Evolutionary conservation across 768 basidiomycete species (phyloP).

Genomic region (Phylloporus rhodoxanthus): DNA sequence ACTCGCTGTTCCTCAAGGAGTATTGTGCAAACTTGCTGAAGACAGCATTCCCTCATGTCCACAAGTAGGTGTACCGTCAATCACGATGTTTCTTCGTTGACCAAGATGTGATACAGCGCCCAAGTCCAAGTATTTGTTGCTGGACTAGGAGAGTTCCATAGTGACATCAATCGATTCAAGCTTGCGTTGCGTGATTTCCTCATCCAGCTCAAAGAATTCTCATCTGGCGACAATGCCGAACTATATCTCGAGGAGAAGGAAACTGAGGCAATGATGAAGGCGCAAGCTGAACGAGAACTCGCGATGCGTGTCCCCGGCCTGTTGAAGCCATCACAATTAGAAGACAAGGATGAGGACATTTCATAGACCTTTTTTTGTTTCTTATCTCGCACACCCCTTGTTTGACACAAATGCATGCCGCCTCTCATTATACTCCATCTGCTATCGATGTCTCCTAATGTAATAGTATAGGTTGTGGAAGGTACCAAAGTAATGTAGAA

Average conservation of each 20-base stretch:
- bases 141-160: constrained; percentile 64
- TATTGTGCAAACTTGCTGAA: constrained; percentile 84
- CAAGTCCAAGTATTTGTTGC: constrained; percentile 69
- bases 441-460: constrained; percentile 33
- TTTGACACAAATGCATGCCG: constrained; percentile 26
- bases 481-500: constrained; percentile 27
- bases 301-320: constrained; percentile 96
- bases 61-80: constrained; percentile 49
- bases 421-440: constrained; percentile 18
- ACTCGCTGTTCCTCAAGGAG: constrained; percentile 73
- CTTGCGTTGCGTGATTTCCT: constrained; percentile 93
- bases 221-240: constrained; percentile 84
- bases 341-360: constrained; percentile 88
- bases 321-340: constrained; percentile 91
- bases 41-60: constrained; percentile 89
- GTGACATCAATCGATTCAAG: constrained; percentile 88
- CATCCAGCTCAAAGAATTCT: constrained; percentile 96
- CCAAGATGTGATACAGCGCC: constrained; percentile 36
- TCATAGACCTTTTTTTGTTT: constrained; percentile 30
- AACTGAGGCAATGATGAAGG: constrained; percentile 69
- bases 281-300: constrained; percentile 77
- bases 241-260: constrained; percentile 94
- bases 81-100: constrained; percentile 8
- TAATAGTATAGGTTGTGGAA: constrained; percentile 32
- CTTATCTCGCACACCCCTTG: constrained; percentile 9